Evolutionary conservation across 192 early-diverging fungal species (phyloP).

Genomic region (Endogone sp.): DNA sequence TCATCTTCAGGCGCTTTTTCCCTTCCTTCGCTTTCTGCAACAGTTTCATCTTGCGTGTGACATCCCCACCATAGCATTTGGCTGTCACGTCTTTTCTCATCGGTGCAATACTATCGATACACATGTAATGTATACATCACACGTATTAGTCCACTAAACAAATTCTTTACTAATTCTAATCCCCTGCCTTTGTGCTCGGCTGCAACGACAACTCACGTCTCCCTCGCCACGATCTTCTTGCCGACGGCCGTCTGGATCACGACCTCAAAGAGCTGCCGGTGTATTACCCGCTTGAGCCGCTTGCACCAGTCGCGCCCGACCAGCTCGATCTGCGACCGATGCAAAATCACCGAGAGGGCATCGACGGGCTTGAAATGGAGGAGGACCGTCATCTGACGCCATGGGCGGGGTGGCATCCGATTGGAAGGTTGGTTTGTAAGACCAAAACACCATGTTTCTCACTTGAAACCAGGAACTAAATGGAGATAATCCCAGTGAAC

Average conservation of each 20-base stretch:
- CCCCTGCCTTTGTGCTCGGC: too few species aligned
- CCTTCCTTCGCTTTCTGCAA: conserved; percentile 93
- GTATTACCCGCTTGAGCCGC: conserved; percentile 77
- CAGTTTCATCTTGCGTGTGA: conserved; percentile 97
- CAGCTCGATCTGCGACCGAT: conserved; percentile 60
- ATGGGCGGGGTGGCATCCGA: not conserved
- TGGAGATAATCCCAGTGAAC: too few species aligned
- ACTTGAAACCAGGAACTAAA: too few species aligned
- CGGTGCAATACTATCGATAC: conserved; percentile 58
- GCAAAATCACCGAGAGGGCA: conserved; percentile 85
- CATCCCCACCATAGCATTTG: conserved; percentile 97
- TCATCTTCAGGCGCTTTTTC: conserved; percentile 88
- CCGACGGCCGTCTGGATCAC: conserved; percentile 86
- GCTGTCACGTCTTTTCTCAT: conserved; percentile 94
- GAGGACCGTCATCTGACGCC: conserved; percentile 69
- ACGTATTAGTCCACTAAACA: not conserved
- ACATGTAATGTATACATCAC: not conserved
- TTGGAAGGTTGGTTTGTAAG: too few species aligned
- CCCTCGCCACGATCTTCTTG: conserved; percentile 81
- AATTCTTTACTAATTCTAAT: too few species aligned
- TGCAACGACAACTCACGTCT: conserved; percentile 73
- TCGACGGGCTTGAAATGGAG: conserved; percentile 91
- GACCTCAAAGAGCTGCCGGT: conserved; percentile 89
- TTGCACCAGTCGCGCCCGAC: conserved; percentile 83
- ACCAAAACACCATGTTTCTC: too few species aligned